phyloP scores from a whole-genome alignment of 2,329 filamentous ascomycete genomes.

The Aspergillus sergii region DNA sequence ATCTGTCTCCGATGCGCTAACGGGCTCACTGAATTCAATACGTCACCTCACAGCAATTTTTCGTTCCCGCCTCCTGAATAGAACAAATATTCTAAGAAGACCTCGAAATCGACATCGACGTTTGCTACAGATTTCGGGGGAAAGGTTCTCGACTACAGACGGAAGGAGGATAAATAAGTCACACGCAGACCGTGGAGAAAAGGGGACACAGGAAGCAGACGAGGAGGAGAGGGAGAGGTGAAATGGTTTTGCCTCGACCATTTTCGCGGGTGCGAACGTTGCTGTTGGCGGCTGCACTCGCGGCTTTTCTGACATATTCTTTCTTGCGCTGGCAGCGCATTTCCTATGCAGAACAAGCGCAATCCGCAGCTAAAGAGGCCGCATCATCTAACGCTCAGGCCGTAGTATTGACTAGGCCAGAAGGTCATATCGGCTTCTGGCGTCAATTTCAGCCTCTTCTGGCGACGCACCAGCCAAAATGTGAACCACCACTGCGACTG shows the following conservation, averaged over 20 bases:
- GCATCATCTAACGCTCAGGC: background rate
- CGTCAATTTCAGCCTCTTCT: constrained; percentile 35
- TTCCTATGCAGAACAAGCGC: background rate
- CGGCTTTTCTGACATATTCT: constrained; percentile 19
- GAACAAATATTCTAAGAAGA: background rate
- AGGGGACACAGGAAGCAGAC: background rate
- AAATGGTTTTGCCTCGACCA: constrained; percentile 21
- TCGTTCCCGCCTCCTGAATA: background rate
- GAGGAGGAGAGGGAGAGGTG: background rate
- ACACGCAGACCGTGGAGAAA: background rate
- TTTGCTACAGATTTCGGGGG: background rate
- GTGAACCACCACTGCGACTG: constrained; percentile 29
- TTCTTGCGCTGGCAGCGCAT: constrained; percentile 17
- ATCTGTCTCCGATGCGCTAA: background rate
- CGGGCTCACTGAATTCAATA: background rate
- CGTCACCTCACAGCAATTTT: background rate
- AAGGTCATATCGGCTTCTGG: constrained; percentile 37
- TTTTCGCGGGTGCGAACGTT: constrained; percentile 22
- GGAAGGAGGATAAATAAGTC: background rate
- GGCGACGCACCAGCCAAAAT: constrained; percentile 33
- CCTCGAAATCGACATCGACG: background rate
- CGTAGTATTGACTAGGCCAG: constrained; percentile 8
- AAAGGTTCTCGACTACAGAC: background rate
- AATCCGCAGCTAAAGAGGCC: background rate
- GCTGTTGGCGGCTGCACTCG: constrained; percentile 19